These are phyloP conservation scores for Fragaria iinumae DNA, from an alignment of 306 rosid genomes.

Conservation along the genomic window DNA sequence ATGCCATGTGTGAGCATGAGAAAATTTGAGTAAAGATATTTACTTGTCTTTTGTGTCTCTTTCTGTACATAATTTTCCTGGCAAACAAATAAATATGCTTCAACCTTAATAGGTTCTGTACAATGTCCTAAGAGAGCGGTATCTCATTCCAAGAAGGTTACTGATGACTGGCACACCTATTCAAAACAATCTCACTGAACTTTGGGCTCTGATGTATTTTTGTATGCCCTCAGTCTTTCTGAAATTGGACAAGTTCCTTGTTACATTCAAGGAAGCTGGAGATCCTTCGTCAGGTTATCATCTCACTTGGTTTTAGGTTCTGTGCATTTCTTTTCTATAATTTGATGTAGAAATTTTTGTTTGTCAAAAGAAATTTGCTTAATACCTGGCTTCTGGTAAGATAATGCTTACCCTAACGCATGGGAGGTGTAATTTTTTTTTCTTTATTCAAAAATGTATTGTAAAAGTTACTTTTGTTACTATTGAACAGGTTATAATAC, in stretches of 20 bases:
- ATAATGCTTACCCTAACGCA: not conserved
- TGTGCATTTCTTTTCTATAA: not conserved
- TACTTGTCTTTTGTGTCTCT: not conserved
- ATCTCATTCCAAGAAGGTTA: constrained; percentile 82
- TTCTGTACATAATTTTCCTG: constrained; percentile 11
- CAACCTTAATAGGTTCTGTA: constrained; percentile 66
- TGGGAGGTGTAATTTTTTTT: not conserved
- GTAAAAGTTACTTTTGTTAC: constrained; percentile 26
- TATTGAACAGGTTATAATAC: constrained; percentile 50
- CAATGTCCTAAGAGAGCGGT: constrained; percentile 65
- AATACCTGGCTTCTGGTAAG: not conserved
- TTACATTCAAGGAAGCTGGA: constrained; percentile 69
- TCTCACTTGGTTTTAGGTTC: constrained; percentile 18
- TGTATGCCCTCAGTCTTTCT: constrained; percentile 95
- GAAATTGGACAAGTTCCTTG: constrained; percentile 69
- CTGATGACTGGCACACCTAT: constrained; percentile 97
- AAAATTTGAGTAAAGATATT: not conserved
- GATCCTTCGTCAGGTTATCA: constrained; percentile 59
- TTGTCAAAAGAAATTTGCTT: not conserved
- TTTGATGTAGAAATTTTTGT: not conserved
- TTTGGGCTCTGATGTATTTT: constrained; percentile 87
- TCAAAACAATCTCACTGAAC: constrained; percentile 84
- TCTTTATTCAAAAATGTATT: not conserved
- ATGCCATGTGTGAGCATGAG: not conserved
- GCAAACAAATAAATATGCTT: constrained; percentile 22